Evolutionary conservation across 1,139 yeast genomes (phyloP), one percentile per base, ranked within the genome.

Genomic region (Hyphopichia pseudoburtonii): DNA sequence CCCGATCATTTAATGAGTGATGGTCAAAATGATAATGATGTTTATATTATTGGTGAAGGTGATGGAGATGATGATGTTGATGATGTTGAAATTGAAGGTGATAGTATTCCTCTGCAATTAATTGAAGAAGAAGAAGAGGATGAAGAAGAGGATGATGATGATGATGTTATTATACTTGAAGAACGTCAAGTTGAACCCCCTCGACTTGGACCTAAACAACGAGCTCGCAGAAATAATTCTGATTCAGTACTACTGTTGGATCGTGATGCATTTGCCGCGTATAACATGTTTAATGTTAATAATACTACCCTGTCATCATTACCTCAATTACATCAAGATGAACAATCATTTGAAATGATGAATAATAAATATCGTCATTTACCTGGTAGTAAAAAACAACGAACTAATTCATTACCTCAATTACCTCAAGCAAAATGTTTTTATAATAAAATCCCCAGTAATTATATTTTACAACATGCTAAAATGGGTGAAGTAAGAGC

Each of bases 351-450:
- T 34, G 47, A 42, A 35, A 33, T 45, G 22, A 35, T 36, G 32
- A 42, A 35, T 36, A 33, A 38, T 25, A 7, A 15, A 9, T n/a
- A 11, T 6, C 36, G 37, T 22, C 36, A 34, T 29, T 45, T n/a
- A n/a, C n/a, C n/a, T 50, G 28, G 42, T 54, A n/a, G n/a, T n/a
- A 68, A 68, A 52, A 80, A 80, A 48, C 81, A 78, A 52, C 62
- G 89, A 47, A 82, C 88, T 0, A 79, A 78, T 45, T 82, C 89
- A 0, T 60, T 83, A 35, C 90, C 92, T 0, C 92, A 84, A 53
- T 60, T 83, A 32, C 85, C 89, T 0, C 77, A 76, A 41, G 77
- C 62, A 3, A 64, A 58, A 38, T 71, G 76, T 44, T 63, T 68
- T 42, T 71, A 71, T 49, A 64, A 63, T 39, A 65, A 66, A 39